Base-by-base conservation (phyloP, 1,139 yeast genomes). In the Magnusiomyces suaveolens region DNA sequence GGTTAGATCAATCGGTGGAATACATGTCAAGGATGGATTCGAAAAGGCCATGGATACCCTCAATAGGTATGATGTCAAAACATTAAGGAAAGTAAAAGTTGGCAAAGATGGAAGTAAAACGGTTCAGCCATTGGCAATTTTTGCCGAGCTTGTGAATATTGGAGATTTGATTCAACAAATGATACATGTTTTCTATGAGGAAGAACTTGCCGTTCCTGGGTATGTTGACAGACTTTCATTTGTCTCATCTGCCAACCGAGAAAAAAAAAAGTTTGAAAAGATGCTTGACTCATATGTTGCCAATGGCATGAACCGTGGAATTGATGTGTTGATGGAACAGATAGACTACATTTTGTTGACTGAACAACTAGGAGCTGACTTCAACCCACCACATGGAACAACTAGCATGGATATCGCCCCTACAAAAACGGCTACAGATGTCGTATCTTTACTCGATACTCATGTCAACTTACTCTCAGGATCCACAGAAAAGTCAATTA, bases 101-200 rank as follows among this genome's bases (percentile, higher is more conserved):
- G 64, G 57, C 25, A 56, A 51, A 14, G 59, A 57, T 29, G 65
- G 63, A 2, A 58, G 56, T 29, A 39, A 48, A 8, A 57, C 51
- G 2, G 86, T 87, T 12, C 94, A 86, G 60, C 97, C 98, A 0
- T 74, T 92, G 52, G 86, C 87, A 0, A 79, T 87, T 54, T 92
- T 92, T 64, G 86, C 94, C 21, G 97, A 90, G 66, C 75, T 92
- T 59, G 94, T 92, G 47, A 92, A 90, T 63, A 83, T 88, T 62
- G 97, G 96, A 6, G 98, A 92, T 67, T 73, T 90, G 58, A 87
- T 92, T 33, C 85, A 88, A 64, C 97, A 90, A 66, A 88, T 92
- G 95, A 73, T 89, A 48, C 92, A 87, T 57, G 88, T 89, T 1
- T 92, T 92, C 64, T 90, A 88, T 69, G 85, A 87, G 61, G 92